Conservation (phyloP, 139 green algal species). For the Coelastrella sp. region DNA sequence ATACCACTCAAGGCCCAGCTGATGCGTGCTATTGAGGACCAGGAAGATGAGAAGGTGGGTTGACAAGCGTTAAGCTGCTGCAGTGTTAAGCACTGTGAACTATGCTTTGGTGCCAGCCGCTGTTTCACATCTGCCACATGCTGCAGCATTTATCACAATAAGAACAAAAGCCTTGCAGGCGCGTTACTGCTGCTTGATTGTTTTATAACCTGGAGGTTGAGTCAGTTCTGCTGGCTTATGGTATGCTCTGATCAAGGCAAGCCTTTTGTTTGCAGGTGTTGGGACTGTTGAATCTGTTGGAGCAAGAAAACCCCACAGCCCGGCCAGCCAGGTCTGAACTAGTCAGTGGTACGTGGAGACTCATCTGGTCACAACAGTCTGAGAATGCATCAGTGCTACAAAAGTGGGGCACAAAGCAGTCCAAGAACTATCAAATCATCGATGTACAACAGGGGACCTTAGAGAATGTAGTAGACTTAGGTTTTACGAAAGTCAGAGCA, state of each 20-base stretch:
- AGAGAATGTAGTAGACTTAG: slow-evolving; percentile 79
- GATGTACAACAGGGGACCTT: slow-evolving; percentile 57
- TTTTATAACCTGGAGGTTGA: too few relatives aligned
- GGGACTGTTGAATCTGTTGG: slow-evolving; percentile 46
- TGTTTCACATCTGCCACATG: too few relatives aligned
- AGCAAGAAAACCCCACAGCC: slow-evolving; percentile 47
- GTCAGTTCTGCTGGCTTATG: too few relatives aligned
- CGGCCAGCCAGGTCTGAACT: slow-evolving; percentile 58
- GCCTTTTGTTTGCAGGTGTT: slow-evolving; percentile 36
- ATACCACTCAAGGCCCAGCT: slow-evolving; percentile 63
- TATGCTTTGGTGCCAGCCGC: too few relatives aligned
- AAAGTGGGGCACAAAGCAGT: slow-evolving; percentile 63
- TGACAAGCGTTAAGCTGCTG: neutral
- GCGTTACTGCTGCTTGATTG: too few relatives aligned
- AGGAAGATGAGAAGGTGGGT: slow-evolving; percentile 52
- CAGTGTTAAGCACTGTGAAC: too few relatives aligned
- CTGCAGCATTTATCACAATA: too few relatives aligned
- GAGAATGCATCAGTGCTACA: slow-evolving; percentile 74
- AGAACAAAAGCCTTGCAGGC: too few relatives aligned
- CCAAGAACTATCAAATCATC: slow-evolving; percentile 73
- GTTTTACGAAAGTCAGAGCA: slow-evolving; percentile 63
- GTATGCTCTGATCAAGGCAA: too few relatives aligned
- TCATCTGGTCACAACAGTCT: slow-evolving; percentile 79
- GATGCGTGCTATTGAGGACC: slow-evolving; percentile 49
- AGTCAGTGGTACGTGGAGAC: slow-evolving; percentile 73